These are phyloP conservation scores for Flueggea neowawraea DNA, from an alignment of 441 rosid species.

Conservation along the genomic window DNA sequence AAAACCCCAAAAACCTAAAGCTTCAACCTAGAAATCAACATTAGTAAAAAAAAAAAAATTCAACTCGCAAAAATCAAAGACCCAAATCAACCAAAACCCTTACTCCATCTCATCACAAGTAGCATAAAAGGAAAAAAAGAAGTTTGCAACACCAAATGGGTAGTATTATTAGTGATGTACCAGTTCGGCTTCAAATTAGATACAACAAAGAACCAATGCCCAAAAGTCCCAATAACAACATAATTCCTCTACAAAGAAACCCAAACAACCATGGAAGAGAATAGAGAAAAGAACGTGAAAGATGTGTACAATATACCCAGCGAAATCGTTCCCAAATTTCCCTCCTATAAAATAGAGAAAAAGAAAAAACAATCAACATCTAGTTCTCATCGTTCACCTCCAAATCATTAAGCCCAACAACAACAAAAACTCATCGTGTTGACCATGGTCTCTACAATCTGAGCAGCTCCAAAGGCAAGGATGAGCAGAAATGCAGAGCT, in stretches of 20 bases:
- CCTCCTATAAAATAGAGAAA: conserved; percentile 37
- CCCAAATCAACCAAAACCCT: too few relatives aligned
- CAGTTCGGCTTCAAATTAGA: conserved; percentile 83
- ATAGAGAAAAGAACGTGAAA: too few relatives aligned
- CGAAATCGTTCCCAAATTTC: conserved; percentile 73
- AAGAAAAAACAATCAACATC: neutral
- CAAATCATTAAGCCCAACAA: conserved; percentile 4
- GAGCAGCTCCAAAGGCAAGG: conserved; percentile 93
- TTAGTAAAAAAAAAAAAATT: too few relatives aligned
- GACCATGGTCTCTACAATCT: conserved; percentile 81
- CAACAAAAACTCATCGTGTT: conserved; percentile 42
- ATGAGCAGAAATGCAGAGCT: conserved; percentile 76
- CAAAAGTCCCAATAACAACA: conserved; percentile 76
- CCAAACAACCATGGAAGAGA: too few relatives aligned
- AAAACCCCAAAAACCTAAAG: too few relatives aligned
- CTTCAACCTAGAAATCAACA: too few relatives aligned
- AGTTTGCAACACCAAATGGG: neutral
- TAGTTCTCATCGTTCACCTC: neutral
- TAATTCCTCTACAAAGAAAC: conserved; percentile 97
- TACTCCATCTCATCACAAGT: too few relatives aligned
- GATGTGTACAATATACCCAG: too few relatives aligned
- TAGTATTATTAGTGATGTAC: conserved; percentile 36
- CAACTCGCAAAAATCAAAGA: too few relatives aligned
- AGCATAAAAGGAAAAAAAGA: too few relatives aligned
- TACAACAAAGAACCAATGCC: conserved; percentile 88